A percentile compares a stretch with the other conserved stretches of the same genome.
phyloP scores from a whole-genome alignment of 1,284 basidiomycete species.

The Thecaphora thlaspeos region DNA sequence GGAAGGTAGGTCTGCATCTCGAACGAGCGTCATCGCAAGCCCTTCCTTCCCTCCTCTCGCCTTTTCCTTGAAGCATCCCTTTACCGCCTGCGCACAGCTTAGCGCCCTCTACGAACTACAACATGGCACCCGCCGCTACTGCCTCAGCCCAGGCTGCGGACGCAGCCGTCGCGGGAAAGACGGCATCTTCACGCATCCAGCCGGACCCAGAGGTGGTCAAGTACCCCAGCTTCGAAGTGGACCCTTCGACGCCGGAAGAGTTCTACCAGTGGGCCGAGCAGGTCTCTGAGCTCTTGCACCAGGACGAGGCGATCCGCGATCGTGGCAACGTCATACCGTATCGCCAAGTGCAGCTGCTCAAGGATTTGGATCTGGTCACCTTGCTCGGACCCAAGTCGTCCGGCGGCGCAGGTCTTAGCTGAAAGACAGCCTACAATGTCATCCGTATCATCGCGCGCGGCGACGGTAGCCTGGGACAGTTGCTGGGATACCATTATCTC shows the following conservation, averaged over 20 bases:
- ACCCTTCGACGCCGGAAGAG: conserved; percentile 40
- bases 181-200: conserved; percentile 41
- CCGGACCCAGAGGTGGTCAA: conserved; percentile 46
- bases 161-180: conserved; percentile 6
- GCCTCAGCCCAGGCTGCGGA: conserved; percentile 7
- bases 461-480: conserved; percentile 50
- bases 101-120: not conserved
- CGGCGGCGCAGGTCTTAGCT: conserved; percentile 49
- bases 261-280: conserved; percentile 49
- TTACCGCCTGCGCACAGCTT: too few relatives aligned
- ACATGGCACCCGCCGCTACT: conserved; percentile 40
- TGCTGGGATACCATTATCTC: conserved; percentile 46
- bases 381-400: conserved; percentile 46
- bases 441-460: conserved; percentile 51
- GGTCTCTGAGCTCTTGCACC: conserved; percentile 46
- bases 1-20: too few relatives aligned
- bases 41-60: too few relatives aligned
- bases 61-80: too few relatives aligned
- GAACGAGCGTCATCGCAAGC: too few relatives aligned
- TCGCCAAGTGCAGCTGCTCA: conserved; percentile 54
- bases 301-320: conserved; percentile 53
- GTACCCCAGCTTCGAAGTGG: conserved; percentile 41
- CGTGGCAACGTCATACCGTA: conserved; percentile 54
- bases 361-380: conserved; percentile 53
- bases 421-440: conserved; percentile 49